Evolutionary conservation across 345 rosid species (phyloP), one percentile per base, ranked within the genome.

Genomic region (Dimocarpus longan): DNA sequence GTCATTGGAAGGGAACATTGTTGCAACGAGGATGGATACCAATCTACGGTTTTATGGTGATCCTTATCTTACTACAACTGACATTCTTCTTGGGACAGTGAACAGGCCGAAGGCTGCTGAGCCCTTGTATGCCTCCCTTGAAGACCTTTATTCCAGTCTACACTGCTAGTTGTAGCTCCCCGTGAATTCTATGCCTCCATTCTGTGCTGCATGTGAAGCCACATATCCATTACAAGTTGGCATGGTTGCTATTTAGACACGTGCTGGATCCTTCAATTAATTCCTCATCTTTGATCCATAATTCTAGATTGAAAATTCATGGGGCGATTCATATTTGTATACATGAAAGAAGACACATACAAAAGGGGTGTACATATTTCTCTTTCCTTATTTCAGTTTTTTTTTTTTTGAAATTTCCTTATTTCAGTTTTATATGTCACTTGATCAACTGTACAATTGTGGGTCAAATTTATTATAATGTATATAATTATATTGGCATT

Each of bases 1-100:
- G 79, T 97, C 98, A 8, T 87, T 97, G 16, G 98, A 97, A 89
- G 98, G 99, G 57, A 97, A 92, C 71, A 63, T 92, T 18, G 98
- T 96, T 42, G 88, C 88, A 0, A 94, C 98, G 10, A 90, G 98
- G 85, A 93, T 88, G 86, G 98, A 94, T 72, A 80, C 90, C 77
- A 97, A 97, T 81, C 88, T 97, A 40, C 86, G 60, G 68, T 97
- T 97, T 79, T 97, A 94, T 40, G 99, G 99, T 0, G 99, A 93
- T 82, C 98, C 98, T 6, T 94, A 97, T 87, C 87, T 94, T 69
- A 83, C 92, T 13, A 92, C 98, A 0, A 84, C 89, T 0, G 98
- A 94, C 86, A 92, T 94, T 79, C 87, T 97, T 57, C 95, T 94
- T 1, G 98, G 98, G 66, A 90, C 81, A 42, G 91, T 93, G 74